Base-by-base conservation (phyloP, 2,329 filamentous ascomycete genomes). In the Coleophoma crateriformis region DNA sequence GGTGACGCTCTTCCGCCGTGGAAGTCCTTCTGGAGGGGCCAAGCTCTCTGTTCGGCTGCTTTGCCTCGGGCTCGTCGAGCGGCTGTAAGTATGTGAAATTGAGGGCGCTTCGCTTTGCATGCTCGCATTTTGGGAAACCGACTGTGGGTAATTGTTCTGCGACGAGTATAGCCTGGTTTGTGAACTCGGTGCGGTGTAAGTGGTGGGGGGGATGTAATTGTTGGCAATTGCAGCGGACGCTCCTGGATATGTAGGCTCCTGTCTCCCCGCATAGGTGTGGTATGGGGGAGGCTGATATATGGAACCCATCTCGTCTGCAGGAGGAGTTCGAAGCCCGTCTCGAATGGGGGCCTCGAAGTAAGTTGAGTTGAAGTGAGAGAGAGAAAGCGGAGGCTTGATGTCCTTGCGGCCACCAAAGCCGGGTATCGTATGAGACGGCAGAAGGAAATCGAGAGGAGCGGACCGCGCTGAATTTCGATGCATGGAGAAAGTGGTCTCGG, bases 251-350 rank as follows among this genome's bases (percentile, higher is more conserved):
- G 63, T 51, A 44, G 68, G 66, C 67, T 76, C 58, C 48, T 54
- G 51, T 46, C 57, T 71, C 54, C 61, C 67, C 38, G 75, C 71
- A 63, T 76, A 79, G 47, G 70, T 68, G 51, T 71, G 68, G 58
- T 75, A 67, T 48, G 71, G 65, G 12, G 71, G 57, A 44, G 67
- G 67, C 46, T 77, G 74, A 56, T 78, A 79, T 39, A 60, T 55
- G n/a, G 73, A 67, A 53, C 75, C 76, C 78, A 81, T 73, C 41
- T 71, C 68, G 67, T 79, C 76, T 56, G 68, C 63, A 38, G 75
- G 76, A 46, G 77, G 76, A 51, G 75, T 78, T 60, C 67, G 69
- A 58, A 78, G 70, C 53, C 76, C 75, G 54, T 57, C 58, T 48
- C 58, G 55, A 32, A 58, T 52, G 5, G 61, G 55, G 44, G 61